These are phyloP conservation scores for Chlamydomonas sphaeroides DNA, from an alignment of 139 green algal genomes.

Conservation along the genomic window DNA sequence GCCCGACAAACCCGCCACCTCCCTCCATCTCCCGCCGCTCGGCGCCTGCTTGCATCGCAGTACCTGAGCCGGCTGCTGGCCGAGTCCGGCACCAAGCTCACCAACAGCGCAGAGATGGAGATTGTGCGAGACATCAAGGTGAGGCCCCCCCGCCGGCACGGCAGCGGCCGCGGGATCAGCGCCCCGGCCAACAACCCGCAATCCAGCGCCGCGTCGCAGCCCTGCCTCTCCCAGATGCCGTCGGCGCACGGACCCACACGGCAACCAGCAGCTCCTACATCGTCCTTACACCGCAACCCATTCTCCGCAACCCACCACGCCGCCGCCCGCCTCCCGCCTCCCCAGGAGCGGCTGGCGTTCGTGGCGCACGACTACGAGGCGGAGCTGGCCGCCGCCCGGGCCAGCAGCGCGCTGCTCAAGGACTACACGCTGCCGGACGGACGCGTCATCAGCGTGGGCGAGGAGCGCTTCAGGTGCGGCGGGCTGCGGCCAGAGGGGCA, in stretches of 20 bases:
- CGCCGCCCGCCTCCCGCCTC: not conserved
- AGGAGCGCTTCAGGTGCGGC: constrained; percentile 48
- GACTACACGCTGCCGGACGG: constrained; percentile 59
- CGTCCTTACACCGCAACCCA: too few species aligned
- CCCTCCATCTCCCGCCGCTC: too few species aligned
- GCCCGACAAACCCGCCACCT: too few species aligned
- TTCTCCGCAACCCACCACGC: too few species aligned
- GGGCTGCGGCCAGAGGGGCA: not conserved
- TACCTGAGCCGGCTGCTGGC: constrained; percentile 90
- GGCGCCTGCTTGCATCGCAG: too few species aligned
- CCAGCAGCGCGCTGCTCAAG: constrained; percentile 89
- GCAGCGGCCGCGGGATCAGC: too few species aligned
- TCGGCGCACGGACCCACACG: too few species aligned
- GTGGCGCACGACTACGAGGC: constrained; percentile 94
- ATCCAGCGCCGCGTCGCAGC: too few species aligned
- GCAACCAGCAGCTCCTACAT: too few species aligned
- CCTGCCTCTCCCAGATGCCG: too few species aligned
- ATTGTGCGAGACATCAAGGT: constrained; percentile 91
- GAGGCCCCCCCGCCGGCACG: too few species aligned
- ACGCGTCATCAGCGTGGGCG: constrained; percentile 41
- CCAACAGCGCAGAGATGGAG: constrained; percentile 90
- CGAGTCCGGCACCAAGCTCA: constrained; percentile 92
- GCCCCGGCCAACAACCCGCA: too few species aligned
- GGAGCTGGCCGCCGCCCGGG: constrained; percentile 81
- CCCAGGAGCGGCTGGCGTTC: constrained; percentile 95